Percentiles rank a stretch among this genome's conserved stretches.
These are phyloP conservation scores for Oryza glaberrima DNA, from an alignment of 176 grass and related monocot genomes.

Conservation along the genomic window DNA sequence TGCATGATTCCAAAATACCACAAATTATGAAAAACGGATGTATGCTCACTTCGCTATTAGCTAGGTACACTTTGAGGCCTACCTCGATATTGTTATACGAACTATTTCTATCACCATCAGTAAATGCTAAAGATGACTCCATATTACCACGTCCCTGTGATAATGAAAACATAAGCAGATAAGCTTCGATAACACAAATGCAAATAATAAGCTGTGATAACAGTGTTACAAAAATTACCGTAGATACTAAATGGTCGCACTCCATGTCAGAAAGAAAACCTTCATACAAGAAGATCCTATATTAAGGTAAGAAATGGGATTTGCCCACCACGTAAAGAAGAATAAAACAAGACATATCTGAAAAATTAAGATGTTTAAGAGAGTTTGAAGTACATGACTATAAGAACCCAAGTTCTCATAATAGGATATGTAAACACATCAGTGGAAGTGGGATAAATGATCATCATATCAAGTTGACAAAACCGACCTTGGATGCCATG, in stretches of 20 bases:
- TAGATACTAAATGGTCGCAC: slow-evolving; percentile 70
- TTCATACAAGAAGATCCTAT: slow-evolving; percentile 97
- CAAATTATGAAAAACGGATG: slow-evolving; percentile 21
- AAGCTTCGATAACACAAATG: slow-evolving; percentile 10
- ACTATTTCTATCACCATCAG: slow-evolving; percentile 45
- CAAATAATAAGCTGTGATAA: slow-evolving; percentile 26
- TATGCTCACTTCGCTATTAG: slow-evolving; percentile 54
- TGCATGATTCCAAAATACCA: slow-evolving; percentile 16
- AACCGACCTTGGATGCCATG: slow-evolving; percentile 76
- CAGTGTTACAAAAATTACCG: slow-evolving; percentile 58
- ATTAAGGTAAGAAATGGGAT: slow-evolving; percentile 61
- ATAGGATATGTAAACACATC: slow-evolving; percentile 7
- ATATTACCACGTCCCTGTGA: slow-evolving; percentile 56
- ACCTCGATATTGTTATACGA: slow-evolving; percentile 28
- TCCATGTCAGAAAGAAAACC: slow-evolving; percentile 83
- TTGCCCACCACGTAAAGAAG: slow-evolving; percentile 47
- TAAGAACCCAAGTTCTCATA: not conserved
- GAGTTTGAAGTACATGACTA: not conserved
- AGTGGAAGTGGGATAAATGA: not conserved
- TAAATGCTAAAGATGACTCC: slow-evolving; percentile 47
- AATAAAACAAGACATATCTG: not conserved
- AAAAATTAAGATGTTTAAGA: slow-evolving; percentile 1
- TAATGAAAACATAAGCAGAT: slow-evolving; percentile 35
- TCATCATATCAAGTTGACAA: not conserved
- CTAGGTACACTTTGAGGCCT: slow-evolving; percentile 40